Conservation (phyloP, 208 protist species). For the Strigomonas oncopelti region DNA sequence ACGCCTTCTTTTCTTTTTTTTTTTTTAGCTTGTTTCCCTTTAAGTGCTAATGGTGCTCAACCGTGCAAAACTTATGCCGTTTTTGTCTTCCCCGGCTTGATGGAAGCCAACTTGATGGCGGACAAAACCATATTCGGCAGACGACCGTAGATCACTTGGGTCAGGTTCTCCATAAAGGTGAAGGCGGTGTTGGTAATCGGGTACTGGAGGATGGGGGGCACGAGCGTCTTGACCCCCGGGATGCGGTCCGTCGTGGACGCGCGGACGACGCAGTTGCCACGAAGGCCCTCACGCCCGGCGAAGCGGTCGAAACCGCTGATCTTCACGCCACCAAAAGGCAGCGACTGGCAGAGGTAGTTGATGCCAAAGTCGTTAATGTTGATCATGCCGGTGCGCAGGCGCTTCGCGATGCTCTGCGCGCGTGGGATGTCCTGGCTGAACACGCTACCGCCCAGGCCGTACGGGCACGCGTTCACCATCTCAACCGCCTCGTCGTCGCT, state of each 20-base stretch:
- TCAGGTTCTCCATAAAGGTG: conserved; percentile 77
- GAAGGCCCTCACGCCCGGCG: conserved; percentile 90
- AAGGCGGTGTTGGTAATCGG: conserved; percentile 70
- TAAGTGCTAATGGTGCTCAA: too few relatives aligned
- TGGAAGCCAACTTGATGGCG: conserved; percentile 43
- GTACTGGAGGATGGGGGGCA: conserved; percentile 83
- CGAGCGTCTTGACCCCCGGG: conserved; percentile 78
- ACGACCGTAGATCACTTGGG: conserved; percentile 68
- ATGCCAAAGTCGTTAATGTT: conserved; percentile 95
- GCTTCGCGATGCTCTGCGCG: conserved; percentile 77
- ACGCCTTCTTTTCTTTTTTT: too few relatives aligned
- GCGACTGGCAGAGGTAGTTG: conserved; percentile 94
- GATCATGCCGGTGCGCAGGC: conserved; percentile 85
- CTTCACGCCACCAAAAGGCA: conserved; percentile 95
- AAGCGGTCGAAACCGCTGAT: conserved; percentile 95
- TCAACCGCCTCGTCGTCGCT: conserved; percentile 5
- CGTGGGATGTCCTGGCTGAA: conserved; percentile 47
- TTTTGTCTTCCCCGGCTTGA: conserved; percentile 31
- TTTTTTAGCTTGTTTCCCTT: too few relatives aligned
- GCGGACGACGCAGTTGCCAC: conserved; percentile 87
- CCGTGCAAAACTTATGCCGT: conserved; percentile 5
- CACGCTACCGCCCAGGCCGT: conserved; percentile 1
- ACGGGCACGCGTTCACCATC: background rate
- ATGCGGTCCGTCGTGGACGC: conserved; percentile 82
- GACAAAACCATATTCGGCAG: conserved; percentile 45